Evolutionary conservation across 1,139 yeast species (phyloP), one percentile per base, ranked within the genome.

Genomic region (Suhomyces kunorum): DNA sequence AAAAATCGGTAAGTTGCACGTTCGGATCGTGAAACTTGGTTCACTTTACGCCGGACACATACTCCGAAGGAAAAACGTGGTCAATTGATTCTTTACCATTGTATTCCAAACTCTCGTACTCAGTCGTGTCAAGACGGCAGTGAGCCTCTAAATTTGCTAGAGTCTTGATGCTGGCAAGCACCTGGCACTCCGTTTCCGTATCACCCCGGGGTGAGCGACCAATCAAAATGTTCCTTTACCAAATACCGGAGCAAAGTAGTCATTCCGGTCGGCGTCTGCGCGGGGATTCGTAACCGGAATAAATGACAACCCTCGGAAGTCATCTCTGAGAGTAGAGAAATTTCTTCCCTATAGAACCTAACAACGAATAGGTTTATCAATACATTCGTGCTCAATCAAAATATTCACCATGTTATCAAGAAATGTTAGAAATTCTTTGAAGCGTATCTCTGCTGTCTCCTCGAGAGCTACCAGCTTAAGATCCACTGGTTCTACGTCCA

Each of bases 361-460:
- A 30, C 26, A 32, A 23, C 31, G 19, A 20, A 25, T 13, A 32
- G 24, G 25, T 14, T 27, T 22, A 16, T 27, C 35, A 17, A 11
- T 22, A 28, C 18, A 32, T 13, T 32, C 12, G 30, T 18, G 17
- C 24, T 17, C 26, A 26, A 20, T 13, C 23, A 15, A 28, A 26
- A 38, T 28, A 23, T 14, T n/a, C 16, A 29, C 28, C 25, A 51
- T 51, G 55, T 51, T 51, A 48, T 46, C 54, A 23, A 49, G 53
- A 45, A 49, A 40, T 34, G 35, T 47, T 29, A 50, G 48, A 45
- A 33, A 34, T 20, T 39, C 49, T 16, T 45, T 51, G 35, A 50
- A 45, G 43, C 53, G 51, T 44, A 43, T 40, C 24, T 47, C 51
- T 16, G 39, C 39, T 24, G 30, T 36, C 23, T 43, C 42, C 26